Evolutionary conservation across 371 early-diverging fungal genomes (phyloP), one percentile per base, ranked within the genome.

Genomic region (Mucor plumbeus): DNA sequence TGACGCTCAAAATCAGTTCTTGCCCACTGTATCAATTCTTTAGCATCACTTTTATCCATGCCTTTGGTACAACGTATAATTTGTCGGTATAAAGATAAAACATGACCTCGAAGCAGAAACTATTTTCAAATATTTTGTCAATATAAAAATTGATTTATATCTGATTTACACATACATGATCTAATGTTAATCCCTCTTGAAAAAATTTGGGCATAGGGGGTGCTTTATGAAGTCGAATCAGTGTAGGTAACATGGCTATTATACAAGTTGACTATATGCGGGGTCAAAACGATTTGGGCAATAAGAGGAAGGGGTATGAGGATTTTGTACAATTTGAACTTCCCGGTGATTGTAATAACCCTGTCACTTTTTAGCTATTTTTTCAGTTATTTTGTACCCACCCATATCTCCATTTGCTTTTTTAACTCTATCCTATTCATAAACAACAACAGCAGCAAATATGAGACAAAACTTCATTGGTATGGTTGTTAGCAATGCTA

Each of bases 401-500:
- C 19, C 17, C 10, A 47, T 19, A 47, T 47, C 19, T 26, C 19
- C 47, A n/a, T 19, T 9, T 47, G 17, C 47, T 26, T 26, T 26
- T 26, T 26, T 26, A 44, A 17, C 44, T n/a, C 44, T 17, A 47
- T 47, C 47, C n/a, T 19, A 8, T 19, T 13, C 53, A 19, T 60
- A 38, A 58, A 58, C 71, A 82, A 64, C 71, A 26, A 26, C 26
- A 26, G 26, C 26, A 26, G 26, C 26, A 26, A 26, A 26, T 26
- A 91, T 91, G 91, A 85, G 92, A 70, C 92, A 93, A 71, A 92
- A 90, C 75, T 91, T 93, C 66, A 75, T 92, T 65, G 94, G 94
- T 56, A 88, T 92, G 78, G 97, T 97, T 48, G 87, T 96, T 61
- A 91, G 94, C 73, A 95, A 94, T 39, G 91, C 92, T 72, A 93